These are phyloP conservation scores for Nothophytophthora sp. DNA, from an alignment of 352 stramenopile species.

Conservation along the genomic window DNA sequence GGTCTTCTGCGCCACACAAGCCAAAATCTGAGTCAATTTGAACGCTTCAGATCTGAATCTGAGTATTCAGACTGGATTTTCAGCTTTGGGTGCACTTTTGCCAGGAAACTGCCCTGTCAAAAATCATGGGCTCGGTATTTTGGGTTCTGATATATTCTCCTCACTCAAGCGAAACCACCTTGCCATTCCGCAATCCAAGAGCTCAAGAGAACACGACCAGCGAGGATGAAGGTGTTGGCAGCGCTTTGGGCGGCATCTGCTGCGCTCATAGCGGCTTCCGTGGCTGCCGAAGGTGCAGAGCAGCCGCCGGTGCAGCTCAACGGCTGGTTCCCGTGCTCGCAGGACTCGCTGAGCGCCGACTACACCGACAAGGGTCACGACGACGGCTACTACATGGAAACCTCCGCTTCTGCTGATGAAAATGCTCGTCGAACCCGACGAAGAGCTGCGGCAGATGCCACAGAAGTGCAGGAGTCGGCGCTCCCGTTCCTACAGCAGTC, in stretches of 20 bases:
- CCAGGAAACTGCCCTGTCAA: conserved; percentile 1
- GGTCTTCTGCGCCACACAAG: too few species aligned
- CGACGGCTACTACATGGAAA: conserved; percentile 46
- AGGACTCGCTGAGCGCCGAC: conserved; percentile 28
- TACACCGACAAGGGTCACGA: conserved; percentile 23
- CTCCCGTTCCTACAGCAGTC: conserved; percentile 41
- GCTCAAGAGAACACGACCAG: too few species aligned
- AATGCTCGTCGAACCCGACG: conserved; percentile 7
- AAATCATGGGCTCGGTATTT: not conserved
- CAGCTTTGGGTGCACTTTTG: too few species aligned
- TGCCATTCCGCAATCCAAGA: conserved; percentile 10
- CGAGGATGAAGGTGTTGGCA: conserved; percentile 10
- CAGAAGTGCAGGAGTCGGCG: conserved; percentile 5
- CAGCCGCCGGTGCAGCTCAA: conserved; percentile 43
- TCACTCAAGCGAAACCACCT: conserved; percentile 3
- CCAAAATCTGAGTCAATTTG: too few species aligned
- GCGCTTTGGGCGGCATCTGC: not conserved
- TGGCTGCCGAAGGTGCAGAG: conserved; percentile 11
- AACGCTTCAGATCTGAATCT: too few species aligned
- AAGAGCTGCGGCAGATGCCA: conserved; percentile 6
- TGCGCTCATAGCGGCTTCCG: not conserved
- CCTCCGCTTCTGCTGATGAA: not conserved
- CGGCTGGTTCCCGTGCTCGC: conserved; percentile 60
- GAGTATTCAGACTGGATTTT: too few species aligned
- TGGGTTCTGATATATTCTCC: not conserved